These are phyloP conservation scores for Fagopyrum tataricum DNA, from an alignment of 148 eudicot genomes.

Conservation along the genomic window DNA sequence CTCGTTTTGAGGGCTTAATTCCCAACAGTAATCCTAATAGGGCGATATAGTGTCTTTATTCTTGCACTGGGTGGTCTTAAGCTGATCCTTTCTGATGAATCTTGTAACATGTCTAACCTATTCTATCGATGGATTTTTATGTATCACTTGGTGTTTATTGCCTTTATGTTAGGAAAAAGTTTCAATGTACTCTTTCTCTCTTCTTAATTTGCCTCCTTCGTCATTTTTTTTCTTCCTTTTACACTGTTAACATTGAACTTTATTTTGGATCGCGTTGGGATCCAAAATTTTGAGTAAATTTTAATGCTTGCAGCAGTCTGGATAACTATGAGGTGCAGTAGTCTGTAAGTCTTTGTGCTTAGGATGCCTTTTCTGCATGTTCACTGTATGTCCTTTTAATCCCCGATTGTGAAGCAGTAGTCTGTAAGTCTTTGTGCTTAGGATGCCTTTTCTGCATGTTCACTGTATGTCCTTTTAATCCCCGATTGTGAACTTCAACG, in stretches of 20 bases:
- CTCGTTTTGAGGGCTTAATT: background rate
- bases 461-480: background rate
- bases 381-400: background rate
- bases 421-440: background rate
- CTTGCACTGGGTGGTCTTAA: too few relatives aligned
- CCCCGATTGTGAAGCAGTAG: background rate
- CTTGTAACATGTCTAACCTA: background rate
- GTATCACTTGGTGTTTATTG: background rate
- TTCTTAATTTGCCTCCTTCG: background rate
- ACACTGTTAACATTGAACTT: background rate
- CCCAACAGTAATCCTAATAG: too few relatives aligned
- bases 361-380: background rate
- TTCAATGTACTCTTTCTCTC: background rate
- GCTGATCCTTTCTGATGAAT: background rate
- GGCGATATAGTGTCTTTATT: too few relatives aligned
- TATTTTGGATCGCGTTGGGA: too few relatives aligned
- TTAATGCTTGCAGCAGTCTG: background rate
- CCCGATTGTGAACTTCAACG: background rate
- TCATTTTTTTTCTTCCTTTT: background rate
- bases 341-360: background rate
- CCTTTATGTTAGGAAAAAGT: background rate
- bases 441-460: background rate
- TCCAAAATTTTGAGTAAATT: background rate
- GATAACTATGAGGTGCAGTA: background rate
- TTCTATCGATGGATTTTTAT: background rate